Base-by-base conservation (phyloP, 495 filamentous ascomycete genomes). In the Aspergillus kassunensis region DNA sequence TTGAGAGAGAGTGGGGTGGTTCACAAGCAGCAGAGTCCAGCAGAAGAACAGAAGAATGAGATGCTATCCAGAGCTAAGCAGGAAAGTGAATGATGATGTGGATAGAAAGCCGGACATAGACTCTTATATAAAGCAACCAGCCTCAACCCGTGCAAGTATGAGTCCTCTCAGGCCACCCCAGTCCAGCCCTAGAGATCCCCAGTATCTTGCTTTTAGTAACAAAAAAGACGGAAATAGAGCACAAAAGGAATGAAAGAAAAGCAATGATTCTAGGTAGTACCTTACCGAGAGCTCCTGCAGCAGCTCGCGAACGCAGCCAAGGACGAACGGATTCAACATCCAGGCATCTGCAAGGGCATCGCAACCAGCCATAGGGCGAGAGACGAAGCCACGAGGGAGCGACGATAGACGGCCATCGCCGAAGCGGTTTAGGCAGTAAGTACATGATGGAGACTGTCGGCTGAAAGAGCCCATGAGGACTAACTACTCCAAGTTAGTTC, bases 241-340 rank as follows among this genome's bases (percentile, higher is more conserved):
- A 15, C 20, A 43, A 51, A 51, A 21, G 25, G n/a, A 51, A 40
- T 19, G 39, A 41, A 24, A 42, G 6, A 43, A 24, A 46, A 46
- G 35, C 36, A 49, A 46, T 10, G 3, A 33, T 19, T 39, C 19
- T 19, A 4, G 19, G 4, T 39, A 18, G 6, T 33, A 33, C 30
- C 30, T 33, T 21, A 13, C 37, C 23, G 18, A 36, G 34, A 16
- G 13, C 34, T 19, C 13, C 18, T 36, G 34, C 34, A 36, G 31
- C 9, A 27, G 39, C 39, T 27, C 39, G 27, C 11, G 11, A 25
- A 42, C 39, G 13, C 39, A 27, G 21, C 39, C 21, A 42, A 42
- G 39, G 21, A 27, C 19, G 7, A 41, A 9, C 37, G 18, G 6
- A 4, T 24, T 19, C 8, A 21, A 41, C 19, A 20, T 18, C 37